phyloP scores from a whole-genome alignment of 1,284 basidiomycete species.

The Apiotrichum akiyoshidainum region DNA sequence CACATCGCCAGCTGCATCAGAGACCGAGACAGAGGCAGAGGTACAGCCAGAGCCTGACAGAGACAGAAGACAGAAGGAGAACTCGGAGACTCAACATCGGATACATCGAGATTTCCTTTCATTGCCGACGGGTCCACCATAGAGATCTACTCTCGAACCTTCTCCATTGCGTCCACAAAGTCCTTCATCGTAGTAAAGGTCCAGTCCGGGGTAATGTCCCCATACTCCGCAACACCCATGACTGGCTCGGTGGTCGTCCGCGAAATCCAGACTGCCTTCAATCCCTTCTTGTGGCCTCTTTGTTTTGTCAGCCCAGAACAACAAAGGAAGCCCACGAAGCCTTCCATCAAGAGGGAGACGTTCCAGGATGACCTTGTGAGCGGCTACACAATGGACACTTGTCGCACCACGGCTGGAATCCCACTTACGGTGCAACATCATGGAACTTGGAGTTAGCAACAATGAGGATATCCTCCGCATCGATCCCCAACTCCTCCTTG shows the following conservation, averaged over 20 bases:
- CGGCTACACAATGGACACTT: too few species aligned
- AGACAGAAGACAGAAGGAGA: too few species aligned
- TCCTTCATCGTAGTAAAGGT: constrained; percentile 15
- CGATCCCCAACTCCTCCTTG: constrained; percentile 28
- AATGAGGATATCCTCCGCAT: constrained; percentile 27
- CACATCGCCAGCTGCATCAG: too few species aligned
- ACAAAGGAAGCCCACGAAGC: background rate
- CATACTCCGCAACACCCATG: constrained; percentile 15
- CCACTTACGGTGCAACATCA: constrained; percentile 34
- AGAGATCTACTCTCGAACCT: background rate
- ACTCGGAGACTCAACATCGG: too few species aligned
- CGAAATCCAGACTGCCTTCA: constrained; percentile 39
- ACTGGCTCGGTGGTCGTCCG: constrained; percentile 20
- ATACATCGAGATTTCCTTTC: too few species aligned
- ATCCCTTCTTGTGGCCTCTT: constrained; percentile 31
- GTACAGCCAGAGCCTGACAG: too few species aligned
- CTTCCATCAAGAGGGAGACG: background rate
- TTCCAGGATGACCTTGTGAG: background rate
- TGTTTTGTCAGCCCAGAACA: too few species aligned
- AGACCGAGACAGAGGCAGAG: too few species aligned
- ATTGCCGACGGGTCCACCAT: too few species aligned
- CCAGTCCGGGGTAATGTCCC: constrained; percentile 19
- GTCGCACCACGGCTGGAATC: too few species aligned
- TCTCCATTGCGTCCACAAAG: constrained; percentile 13
- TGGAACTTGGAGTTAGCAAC: constrained; percentile 36